Conservation (phyloP, 768 basidiomycete genomes). For the Hydnomerulius pinastri region DNA sequence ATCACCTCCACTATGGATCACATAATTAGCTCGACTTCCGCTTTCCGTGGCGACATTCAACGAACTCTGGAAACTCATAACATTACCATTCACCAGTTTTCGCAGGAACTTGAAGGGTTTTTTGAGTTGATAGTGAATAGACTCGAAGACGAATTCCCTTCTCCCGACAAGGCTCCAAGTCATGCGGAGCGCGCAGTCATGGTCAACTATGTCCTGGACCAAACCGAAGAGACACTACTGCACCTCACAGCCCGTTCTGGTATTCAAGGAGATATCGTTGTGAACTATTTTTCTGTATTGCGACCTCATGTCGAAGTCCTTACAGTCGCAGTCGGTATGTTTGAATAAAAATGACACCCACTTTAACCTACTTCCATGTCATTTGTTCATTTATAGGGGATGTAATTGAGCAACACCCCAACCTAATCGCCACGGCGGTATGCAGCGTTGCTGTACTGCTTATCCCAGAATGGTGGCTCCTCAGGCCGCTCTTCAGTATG, state of each 20-base stretch:
- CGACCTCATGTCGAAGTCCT: slow-evolving; percentile 22
- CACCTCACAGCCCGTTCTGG: slow-evolving; percentile 19
- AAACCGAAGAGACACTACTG: slow-evolving; percentile 28
- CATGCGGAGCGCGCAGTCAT: slow-evolving; percentile 27
- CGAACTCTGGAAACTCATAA: neutral
- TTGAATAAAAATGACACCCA: neutral
- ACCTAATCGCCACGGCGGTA: slow-evolving; percentile 25
- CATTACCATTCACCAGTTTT: slow-evolving; percentile 16
- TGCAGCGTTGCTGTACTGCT: slow-evolving; percentile 24
- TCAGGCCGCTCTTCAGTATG: slow-evolving; percentile 31
- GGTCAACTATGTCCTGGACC: slow-evolving; percentile 22
- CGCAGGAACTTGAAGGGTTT: slow-evolving; percentile 13
- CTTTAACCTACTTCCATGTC: neutral
- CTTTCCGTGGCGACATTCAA: too few species aligned
- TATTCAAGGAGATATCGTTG: slow-evolving; percentile 25
- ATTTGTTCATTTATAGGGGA: slow-evolving; percentile 28
- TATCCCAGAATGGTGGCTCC: slow-evolving; percentile 33
- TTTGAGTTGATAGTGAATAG: slow-evolving; percentile 24
- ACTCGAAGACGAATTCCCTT: slow-evolving; percentile 25
- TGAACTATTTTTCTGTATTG: slow-evolving; percentile 23
- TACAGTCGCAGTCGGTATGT: slow-evolving; percentile 25
- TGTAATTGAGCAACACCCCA: slow-evolving; percentile 38
- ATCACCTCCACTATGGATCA: neutral
- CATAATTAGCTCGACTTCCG: neutral
- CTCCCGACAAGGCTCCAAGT: slow-evolving; percentile 31